Evolutionary conservation across 108 stramenopile species (phyloP).

Genomic region (Skeletonema menzelii): DNA sequence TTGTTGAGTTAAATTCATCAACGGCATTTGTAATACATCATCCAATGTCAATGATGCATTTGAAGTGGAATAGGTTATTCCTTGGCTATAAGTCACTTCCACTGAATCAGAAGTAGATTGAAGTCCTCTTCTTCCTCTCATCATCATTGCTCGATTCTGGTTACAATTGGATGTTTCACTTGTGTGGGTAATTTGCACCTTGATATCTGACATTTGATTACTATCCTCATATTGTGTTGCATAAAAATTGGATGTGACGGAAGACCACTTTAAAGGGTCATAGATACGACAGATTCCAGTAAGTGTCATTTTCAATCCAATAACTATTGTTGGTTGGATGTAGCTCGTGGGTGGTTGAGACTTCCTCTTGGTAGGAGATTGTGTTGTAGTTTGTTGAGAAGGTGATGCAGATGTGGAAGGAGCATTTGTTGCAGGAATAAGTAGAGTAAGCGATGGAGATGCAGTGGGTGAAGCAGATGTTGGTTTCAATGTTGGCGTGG

Average conservation of each 20-base stretch:
- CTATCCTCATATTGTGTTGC: not conserved
- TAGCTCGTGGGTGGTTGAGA: not conserved
- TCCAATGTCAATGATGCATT: not conserved
- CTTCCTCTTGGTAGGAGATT: not conserved
- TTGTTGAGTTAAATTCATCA: not conserved
- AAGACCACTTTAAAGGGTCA: not conserved
- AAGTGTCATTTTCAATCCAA: not conserved
- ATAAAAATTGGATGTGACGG: not conserved
- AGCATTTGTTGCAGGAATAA: not conserved
- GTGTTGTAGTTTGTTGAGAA: not conserved
- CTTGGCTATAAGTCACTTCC: slow-evolving; percentile 6
- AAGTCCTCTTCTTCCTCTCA: not conserved
- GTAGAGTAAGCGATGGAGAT: not conserved
- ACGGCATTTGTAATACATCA: not conserved
- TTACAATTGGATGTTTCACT: not conserved
- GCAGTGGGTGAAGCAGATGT: not conserved
- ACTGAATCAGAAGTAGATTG: slow-evolving; percentile 1
- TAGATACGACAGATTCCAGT: not conserved
- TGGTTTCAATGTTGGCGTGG: not conserved
- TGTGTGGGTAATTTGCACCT: not conserved
- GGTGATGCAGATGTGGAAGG: not conserved
- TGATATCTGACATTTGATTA: not conserved
- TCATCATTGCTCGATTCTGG: not conserved
- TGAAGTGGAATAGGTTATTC: not conserved
- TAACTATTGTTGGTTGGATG: not conserved